Base-by-base conservation (phyloP, 495 filamentous ascomycete genomes). In the Cladorrhinum samala region DNA sequence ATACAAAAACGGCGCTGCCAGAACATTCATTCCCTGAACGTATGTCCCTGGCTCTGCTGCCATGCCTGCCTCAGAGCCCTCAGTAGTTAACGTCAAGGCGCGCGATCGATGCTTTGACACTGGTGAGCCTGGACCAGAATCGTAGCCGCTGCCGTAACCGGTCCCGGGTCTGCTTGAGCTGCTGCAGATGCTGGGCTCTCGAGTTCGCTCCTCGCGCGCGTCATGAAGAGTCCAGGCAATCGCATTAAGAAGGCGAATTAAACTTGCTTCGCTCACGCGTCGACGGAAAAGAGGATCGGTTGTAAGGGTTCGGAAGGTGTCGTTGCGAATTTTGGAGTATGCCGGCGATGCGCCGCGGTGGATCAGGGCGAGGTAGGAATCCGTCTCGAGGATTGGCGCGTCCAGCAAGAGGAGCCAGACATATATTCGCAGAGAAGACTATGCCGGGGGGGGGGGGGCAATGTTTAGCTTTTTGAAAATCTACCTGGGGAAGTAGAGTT, bases 11-110 rank as follows among this genome's bases (percentile, higher is more conserved):
- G 93, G 94, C 8, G 93, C 93, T 33, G 89, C 91, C n/a, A 98
- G 81, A n/a, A 97, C 92, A 64, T 97, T 98, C 93, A 98, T 97
- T 52, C 93, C 93, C 66, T 99, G 93, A 4, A 97, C 94, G 66
- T 99, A 99, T 49, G 88, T 89, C 11, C 87, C 87, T 13, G 84
- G 78, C 53, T 87, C 84, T 14, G 71, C 72, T 1, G 75, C 71
- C 21, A 56, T 50, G 52, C 71, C 70, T 6, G 63, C 46, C 46
- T 83, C 79, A 19, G 78, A 83, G 41, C 76, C 80, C 57, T 86
- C 82, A 4, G 77, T 83, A 2, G 76, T 79, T 51, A 79, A 63
- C 6, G 78, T 80, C 37, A 80, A 62, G 9, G 78, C 76, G 5
- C 77, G 72, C 8, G 68, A 68, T 42, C 78, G 71, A 25, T 60